phyloP scores from a whole-genome alignment of 2,329 filamentous ascomycete genomes.

The Alternaria ventricosa region DNA sequence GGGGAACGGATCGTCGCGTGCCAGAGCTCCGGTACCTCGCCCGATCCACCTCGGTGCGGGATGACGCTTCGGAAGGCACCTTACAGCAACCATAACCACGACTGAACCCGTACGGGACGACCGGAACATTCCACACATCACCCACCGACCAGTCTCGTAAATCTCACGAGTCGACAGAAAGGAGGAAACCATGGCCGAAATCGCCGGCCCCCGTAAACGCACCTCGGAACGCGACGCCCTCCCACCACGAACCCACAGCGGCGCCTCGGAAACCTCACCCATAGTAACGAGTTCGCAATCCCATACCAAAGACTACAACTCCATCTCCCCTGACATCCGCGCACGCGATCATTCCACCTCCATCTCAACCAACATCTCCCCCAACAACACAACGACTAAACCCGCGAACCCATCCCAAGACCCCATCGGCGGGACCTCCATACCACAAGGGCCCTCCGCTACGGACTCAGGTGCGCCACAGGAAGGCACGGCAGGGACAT shows the following conservation, averaged over 20 bases:
- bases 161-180: neutral
- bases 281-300: constrained; percentile 23
- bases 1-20: constrained; percentile 4
- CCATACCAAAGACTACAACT: constrained; percentile 25
- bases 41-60: neutral
- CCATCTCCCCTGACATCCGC: constrained; percentile 24
- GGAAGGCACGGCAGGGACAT: neutral
- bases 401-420: neutral
- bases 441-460: neutral
- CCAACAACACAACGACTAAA: neutral
- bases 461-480: neutral
- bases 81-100: neutral
- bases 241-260: neutral
- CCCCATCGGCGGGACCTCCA: neutral
- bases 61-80: constrained; percentile 1
- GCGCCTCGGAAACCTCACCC: constrained; percentile 40
- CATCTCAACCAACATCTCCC: neutral
- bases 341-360: neutral
- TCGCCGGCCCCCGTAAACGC: constrained; percentile 19
- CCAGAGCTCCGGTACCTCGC: neutral
- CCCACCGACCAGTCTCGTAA: neutral
- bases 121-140: neutral
- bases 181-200: neutral
- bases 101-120: neutral
- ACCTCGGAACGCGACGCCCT: constrained; percentile 7